Evolutionary conservation across 768 basidiomycete species (phyloP), one percentile per base, ranked within the genome.

Genomic region (Agrocybe praecox): DNA sequence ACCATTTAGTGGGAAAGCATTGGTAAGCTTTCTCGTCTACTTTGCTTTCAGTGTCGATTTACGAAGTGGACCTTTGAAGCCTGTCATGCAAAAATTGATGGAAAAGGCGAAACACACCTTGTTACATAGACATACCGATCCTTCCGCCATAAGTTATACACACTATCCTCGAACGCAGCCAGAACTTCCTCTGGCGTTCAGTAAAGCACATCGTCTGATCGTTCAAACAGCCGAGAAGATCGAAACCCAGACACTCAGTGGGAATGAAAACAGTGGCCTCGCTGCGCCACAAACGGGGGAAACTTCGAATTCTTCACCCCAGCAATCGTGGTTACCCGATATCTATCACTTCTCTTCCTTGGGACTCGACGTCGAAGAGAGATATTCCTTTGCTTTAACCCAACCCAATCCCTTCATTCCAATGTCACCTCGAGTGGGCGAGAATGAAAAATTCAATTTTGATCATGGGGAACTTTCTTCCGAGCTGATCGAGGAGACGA

Each of bases 401-500:
- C 73, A 69, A 53, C 69, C 72, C 24, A 75, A 74, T 52, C 79
- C 79, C 12, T 83, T 82, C 61, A 73, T 76, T 15, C 75, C 78
- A 2, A 76, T 74, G 9, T 70, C 75, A 8, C 79, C 82, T 7
- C 73, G 86, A 33, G 79, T 87, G 36, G 79, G 76, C 43, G 79
- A 80, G 60, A 78, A 82, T 53, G 77, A 78, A 56, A 77, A 76
- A 32, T 83, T 84, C 61, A 85, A 87, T 67, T 82, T 86, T 64
- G 85, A 86, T 57, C 77, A 85, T 62, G 86, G 86, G 5, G 85
- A 83, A 19, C 65, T 87, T 58, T 81, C 76, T 24, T 74, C 76
- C 46, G 79, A 81, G 46, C 70, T 83, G 57, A 79, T 85, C 54
- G 82, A 82, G 61, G 84, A 80, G 61, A 86, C 84, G 33, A 83